phyloP scores from a whole-genome alignment of 306 rosid species.

The Prunus mira region DNA sequence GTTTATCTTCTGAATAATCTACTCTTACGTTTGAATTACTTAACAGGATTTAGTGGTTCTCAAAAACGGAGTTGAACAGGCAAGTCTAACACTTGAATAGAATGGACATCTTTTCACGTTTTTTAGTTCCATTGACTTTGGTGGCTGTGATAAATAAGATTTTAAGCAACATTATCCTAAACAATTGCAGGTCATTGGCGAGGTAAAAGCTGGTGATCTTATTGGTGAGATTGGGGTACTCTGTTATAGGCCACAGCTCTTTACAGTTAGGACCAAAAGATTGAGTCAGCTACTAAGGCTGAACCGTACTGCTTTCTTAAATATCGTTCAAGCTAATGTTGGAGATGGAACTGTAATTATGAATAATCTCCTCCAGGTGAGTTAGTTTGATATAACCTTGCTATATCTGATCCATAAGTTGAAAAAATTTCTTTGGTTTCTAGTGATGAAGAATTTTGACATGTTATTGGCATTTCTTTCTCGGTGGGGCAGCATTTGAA shows the following conservation, averaged over 20 bases:
- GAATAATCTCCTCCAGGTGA: slow-evolving; percentile 93
- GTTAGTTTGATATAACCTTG: slow-evolving; percentile 9
- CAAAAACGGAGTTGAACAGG: slow-evolving; percentile 78
- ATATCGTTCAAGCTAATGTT: slow-evolving; percentile 74
- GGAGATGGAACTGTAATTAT: slow-evolving; percentile 90
- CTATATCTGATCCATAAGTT: not conserved
- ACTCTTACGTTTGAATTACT: slow-evolving; percentile 23
- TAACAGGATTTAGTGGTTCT: slow-evolving; percentile 64
- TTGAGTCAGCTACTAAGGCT: slow-evolving; percentile 77
- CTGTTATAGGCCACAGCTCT: slow-evolving; percentile 84
- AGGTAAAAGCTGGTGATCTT: slow-evolving; percentile 69
- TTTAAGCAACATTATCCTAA: slow-evolving; percentile 8
- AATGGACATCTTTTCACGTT: not conserved
- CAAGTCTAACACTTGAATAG: slow-evolving; percentile 28
- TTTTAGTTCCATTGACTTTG: not conserved
- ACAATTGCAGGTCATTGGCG: slow-evolving; percentile 66
- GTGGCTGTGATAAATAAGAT: not conserved
- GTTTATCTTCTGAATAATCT: not conserved
- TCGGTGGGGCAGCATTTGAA: slow-evolving; percentile 66
- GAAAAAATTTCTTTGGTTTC: not conserved
- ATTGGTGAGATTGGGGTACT: slow-evolving; percentile 93
- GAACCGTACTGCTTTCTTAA: slow-evolving; percentile 70
- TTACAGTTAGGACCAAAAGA: slow-evolving; percentile 81
- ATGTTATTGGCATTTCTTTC: slow-evolving; percentile 4
- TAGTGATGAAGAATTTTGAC: not conserved